Conservation (phyloP, 1,284 basidiomycete genomes). For the Trametes hirsuta region DNA sequence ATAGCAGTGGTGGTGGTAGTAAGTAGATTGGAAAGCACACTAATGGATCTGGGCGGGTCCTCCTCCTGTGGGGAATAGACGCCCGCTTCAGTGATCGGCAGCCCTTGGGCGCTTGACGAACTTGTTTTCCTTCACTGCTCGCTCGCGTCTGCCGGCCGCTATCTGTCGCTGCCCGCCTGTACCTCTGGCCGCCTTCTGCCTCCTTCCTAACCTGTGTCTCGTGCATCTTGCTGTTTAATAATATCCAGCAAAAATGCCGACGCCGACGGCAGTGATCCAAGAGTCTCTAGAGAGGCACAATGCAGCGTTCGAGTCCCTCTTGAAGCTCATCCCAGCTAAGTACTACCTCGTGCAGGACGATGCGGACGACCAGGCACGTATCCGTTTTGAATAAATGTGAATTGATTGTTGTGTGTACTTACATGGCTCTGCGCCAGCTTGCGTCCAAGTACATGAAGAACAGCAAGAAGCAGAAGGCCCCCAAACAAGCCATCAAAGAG, state of each 20-base stretch:
- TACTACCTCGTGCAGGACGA: slow-evolving; percentile 81
- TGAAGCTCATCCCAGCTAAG: slow-evolving; percentile 85
- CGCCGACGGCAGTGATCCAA: slow-evolving; percentile 53
- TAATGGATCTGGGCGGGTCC: not conserved
- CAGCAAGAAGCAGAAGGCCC: slow-evolving; percentile 81
- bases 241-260: too few relatives aligned
- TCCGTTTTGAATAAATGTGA: not conserved
- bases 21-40: not conserved
- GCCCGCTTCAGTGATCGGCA: slow-evolving; percentile 6
- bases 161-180: not conserved
- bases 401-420: not conserved
- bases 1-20: slow-evolving; percentile 6
- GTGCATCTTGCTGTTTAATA: not conserved
- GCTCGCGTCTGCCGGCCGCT: not conserved
- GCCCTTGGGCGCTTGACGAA: not conserved
- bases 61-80: not conserved
- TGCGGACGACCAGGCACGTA: slow-evolving; percentile 63
- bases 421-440: slow-evolving; percentile 33
- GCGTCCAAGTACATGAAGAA: slow-evolving; percentile 87
- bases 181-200: not conserved
- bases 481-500: slow-evolving; percentile 85
- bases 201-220: not conserved
- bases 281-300: slow-evolving; percentile 83
- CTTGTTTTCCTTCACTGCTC: slow-evolving; percentile 9
- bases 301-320: slow-evolving; percentile 77